phyloP scores from a whole-genome alignment of 192 early-diverging fungal genomes.

The Podila verticillata region DNA sequence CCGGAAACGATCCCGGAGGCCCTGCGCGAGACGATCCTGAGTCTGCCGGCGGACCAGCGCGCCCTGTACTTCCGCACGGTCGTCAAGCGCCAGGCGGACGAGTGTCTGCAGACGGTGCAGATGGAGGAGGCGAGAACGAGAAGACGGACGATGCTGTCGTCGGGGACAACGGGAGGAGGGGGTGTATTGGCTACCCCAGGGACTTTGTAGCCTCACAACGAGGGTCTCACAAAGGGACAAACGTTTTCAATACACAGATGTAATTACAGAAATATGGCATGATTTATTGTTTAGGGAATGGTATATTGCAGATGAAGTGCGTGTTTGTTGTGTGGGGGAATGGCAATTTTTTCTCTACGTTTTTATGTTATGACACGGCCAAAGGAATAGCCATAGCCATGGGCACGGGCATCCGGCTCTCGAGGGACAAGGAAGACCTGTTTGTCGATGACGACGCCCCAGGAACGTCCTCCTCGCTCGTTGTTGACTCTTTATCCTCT shows the following conservation, averaged over 20 bases:
- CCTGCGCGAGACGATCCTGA: conserved; percentile 23
- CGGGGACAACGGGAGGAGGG: no score
- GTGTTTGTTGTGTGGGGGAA: no score
- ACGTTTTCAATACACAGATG: neutral
- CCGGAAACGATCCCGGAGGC: conserved; percentile 8
- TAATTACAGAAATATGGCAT: neutral
- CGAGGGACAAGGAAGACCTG: neutral
- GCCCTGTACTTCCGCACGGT: conserved; percentile 32
- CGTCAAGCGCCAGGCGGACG: conserved; percentile 31
- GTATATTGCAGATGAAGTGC: neutral
- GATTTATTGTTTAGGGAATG: neutral
- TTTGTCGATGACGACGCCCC: neutral
- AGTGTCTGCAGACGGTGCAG: conserved; percentile 3
- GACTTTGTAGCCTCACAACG: no score
- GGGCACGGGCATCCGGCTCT: neutral
- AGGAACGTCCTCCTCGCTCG: neutral
- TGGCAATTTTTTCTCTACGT: no score
- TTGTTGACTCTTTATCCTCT: neutral
- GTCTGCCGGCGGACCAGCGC: conserved; percentile 22
- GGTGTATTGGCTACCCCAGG: no score
- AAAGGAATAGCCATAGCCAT: neutral
- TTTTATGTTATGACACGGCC: neutral
- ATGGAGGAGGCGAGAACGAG: no score
- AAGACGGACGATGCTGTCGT: no score
- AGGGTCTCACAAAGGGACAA: no score